Evolutionary conservation across 2,329 filamentous ascomycete genomes (phyloP).

Genomic region (Fusarium odoratissimum): DNA sequence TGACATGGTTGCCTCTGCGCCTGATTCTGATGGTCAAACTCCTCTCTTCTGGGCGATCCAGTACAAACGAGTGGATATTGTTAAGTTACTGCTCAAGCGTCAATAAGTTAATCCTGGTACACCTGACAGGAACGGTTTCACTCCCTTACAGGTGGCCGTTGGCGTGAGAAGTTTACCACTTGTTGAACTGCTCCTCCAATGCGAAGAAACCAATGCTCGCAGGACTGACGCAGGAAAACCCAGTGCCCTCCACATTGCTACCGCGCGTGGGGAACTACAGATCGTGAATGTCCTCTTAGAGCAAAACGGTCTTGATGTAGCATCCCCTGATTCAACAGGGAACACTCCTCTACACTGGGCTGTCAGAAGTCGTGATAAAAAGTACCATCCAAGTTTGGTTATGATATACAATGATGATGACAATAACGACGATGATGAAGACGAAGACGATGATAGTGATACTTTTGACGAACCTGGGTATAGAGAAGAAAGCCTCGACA

Average conservation of each 20-base stretch:
- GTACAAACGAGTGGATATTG: neutral
- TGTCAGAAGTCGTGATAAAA: neutral
- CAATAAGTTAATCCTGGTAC: neutral
- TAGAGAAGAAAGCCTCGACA: neutral
- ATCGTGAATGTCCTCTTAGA: slow-evolving; percentile 6
- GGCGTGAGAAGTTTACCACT: neutral
- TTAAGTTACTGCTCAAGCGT: neutral
- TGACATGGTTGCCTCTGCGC: slow-evolving; percentile 2
- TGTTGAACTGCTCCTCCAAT: neutral
- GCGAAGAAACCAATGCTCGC: neutral
- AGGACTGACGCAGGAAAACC: neutral
- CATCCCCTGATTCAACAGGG: neutral
- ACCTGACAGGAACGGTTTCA: neutral
- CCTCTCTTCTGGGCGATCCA: neutral
- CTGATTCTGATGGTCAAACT: neutral
- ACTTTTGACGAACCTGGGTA: neutral
- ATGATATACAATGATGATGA: neutral
- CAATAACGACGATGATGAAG: too few relatives aligned
- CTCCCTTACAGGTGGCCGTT: neutral
- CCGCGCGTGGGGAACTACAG: neutral
- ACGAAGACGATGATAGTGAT: neutral
- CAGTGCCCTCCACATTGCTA: neutral
- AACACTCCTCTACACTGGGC: slow-evolving; percentile 11
- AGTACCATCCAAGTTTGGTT: neutral
- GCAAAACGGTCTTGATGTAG: neutral